phyloP scores from a whole-genome alignment of 2,329 filamentous ascomycete genomes.

The Paracoccidioides lutzii region DNA sequence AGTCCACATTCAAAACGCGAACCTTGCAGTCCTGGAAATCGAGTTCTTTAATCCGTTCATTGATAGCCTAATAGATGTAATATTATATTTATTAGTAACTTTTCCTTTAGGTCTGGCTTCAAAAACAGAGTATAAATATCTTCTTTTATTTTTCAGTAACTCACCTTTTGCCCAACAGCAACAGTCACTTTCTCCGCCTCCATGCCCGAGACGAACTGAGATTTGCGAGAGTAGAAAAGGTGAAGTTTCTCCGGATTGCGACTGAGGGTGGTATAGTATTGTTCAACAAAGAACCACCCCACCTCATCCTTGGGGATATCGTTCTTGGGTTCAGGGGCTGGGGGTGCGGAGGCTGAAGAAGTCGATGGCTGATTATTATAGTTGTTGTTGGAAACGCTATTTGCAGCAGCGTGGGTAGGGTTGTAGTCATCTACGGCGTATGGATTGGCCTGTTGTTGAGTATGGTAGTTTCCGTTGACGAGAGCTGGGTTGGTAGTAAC shows the following conservation, averaged over 20 bases:
- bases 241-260: slow-evolving; percentile 86
- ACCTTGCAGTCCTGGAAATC: slow-evolving; percentile 98
- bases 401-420: slow-evolving; percentile 22
- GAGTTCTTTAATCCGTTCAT: slow-evolving; percentile 83
- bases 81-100: slow-evolving; percentile 1
- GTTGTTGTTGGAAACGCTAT: slow-evolving; percentile 17
- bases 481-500: slow-evolving; percentile 23
- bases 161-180: slow-evolving; percentile 74
- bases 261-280: slow-evolving; percentile 97
- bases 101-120: neutral
- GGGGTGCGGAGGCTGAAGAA: slow-evolving; percentile 28
- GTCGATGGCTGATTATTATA: slow-evolving; percentile 22
- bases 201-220: slow-evolving; percentile 82
- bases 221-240: slow-evolving; percentile 92
- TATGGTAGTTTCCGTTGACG: slow-evolving; percentile 31
- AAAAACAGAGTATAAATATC: neutral
- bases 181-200: slow-evolving; percentile 84
- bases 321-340: slow-evolving; percentile 27
- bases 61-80: slow-evolving; percentile 55
- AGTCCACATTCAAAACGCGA: slow-evolving; percentile 93
- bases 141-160: slow-evolving; percentile 18
- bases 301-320: slow-evolving; percentile 74
- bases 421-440: slow-evolving; percentile 27
- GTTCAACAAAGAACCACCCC: slow-evolving; percentile 98
- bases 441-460: slow-evolving; percentile 20